Evolutionary conservation across 78 protist genomes (phyloP), one percentile per base, ranked within the genome.

Genomic region (Tieghemostelium lacteum): DNA sequence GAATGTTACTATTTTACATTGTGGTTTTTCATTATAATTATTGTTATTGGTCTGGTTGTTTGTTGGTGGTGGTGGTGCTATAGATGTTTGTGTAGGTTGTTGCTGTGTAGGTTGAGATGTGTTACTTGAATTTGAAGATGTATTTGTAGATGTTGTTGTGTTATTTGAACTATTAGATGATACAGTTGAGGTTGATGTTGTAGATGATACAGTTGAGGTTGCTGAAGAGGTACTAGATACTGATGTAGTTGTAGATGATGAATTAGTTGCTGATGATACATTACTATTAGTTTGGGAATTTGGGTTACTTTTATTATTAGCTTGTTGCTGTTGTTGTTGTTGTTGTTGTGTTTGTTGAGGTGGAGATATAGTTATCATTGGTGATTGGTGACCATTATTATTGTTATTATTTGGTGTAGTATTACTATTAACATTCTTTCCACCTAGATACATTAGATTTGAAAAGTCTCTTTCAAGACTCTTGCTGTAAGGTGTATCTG

Each of bases 1-100:
- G 39, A 83, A 83, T 24, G 91, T 83, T 55, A 83, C 91, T 83
- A 83, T 83, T 69, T 83, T 83, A 83, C 91, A 83, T 83, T 66
- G 62, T 52, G 55, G 57, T 36, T 45, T 26, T 7, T 50, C 58
- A 58, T 77, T 50, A 36, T 65, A 8, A 50, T 78, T 55, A 69
- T 67, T 67, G 75, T 66, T 42, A 57, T 63, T 76, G 73, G 29
- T 54, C 3, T 50, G 39, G 67, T 20, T 63, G 73, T 34, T 78
- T 66, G 50, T 17, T 65, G 29, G 12, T 42, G 60, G 85, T 34
- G 39, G 71, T 61, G 49, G 50, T 36, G 26, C 66, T 60, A 37
- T 60, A 42, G 69, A 58, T 26, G 19, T 33, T 71, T 5, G 50
- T 19, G 28, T 60, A 71, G 26, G 77, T 50, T 26, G 50, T 71